Evolutionary conservation across 1,139 yeast genomes (phyloP).

Genomic region (Suhomyces atakaporum): DNA sequence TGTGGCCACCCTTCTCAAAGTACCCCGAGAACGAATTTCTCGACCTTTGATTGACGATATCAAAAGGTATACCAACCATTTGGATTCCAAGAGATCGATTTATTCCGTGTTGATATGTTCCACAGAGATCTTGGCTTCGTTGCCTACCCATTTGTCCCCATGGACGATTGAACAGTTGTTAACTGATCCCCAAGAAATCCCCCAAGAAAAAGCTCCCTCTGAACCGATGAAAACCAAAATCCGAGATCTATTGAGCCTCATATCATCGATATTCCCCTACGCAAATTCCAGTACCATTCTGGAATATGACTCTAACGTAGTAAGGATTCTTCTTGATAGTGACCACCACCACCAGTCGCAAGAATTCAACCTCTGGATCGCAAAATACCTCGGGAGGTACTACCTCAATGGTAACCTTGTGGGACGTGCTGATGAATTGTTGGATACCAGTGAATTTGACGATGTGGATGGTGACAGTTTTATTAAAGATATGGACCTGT

Average conservation of each 20-base stretch:
- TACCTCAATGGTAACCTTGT: conserved; percentile 27
- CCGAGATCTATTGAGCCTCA: conserved; percentile 15
- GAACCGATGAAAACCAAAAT: conserved; percentile 6
- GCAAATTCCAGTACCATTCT: conserved; percentile 4
- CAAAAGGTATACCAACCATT: conserved; percentile 11
- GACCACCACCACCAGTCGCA: conserved; percentile 14
- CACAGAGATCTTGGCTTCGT: conserved; percentile 13
- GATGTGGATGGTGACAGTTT: conserved; percentile 12
- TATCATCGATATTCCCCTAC: conserved; percentile 23
- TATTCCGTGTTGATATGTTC: conserved; percentile 18
- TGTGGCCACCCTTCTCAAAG: conserved; percentile 14
- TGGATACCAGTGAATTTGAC: conserved; percentile 15
- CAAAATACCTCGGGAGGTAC: conserved; percentile 42
- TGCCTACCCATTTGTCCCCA: conserved; percentile 6
- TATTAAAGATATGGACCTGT: conserved; percentile 10
- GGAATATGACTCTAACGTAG: conserved; percentile 19
- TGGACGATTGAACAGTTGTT: conserved; percentile 24
- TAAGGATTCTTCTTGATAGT: conserved; percentile 21
- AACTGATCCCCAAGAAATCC: conserved; percentile 16
- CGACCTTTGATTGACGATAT: conserved; percentile 8
- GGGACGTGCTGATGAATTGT: conserved; percentile 13
- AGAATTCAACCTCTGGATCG: conserved; percentile 42
- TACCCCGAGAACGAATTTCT: neutral
- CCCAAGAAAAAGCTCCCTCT: too few relatives aligned
- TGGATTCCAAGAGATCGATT: conserved; percentile 10